Evolutionary conservation across 352 stramenopile species (phyloP).

Genomic region (Phytopythium delawarense): DNA sequence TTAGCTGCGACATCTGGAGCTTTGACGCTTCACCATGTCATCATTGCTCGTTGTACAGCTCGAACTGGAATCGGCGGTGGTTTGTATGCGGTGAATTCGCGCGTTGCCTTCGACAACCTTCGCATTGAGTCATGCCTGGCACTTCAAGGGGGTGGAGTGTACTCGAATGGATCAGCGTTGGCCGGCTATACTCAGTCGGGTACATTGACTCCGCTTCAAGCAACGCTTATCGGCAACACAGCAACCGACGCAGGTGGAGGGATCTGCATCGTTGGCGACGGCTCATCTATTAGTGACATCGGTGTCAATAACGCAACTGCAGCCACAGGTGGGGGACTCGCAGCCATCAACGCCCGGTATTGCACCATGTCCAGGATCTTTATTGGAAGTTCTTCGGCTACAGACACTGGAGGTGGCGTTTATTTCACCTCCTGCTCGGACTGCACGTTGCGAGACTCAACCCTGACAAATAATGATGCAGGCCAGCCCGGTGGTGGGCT

Average conservation of each 20-base stretch:
- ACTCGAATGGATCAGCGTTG: constrained; percentile 21
- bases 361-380: constrained; percentile 16
- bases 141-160: constrained; percentile 25
- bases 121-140: constrained; percentile 17
- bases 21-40: constrained; percentile 19
- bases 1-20: constrained; percentile 16
- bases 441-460: constrained; percentile 21
- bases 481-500: constrained; percentile 24
- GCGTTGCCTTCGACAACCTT: constrained; percentile 16
- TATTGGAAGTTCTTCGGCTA: constrained; percentile 18
- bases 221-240: constrained; percentile 5
- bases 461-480: constrained; percentile 20
- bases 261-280: constrained; percentile 24
- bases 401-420: constrained; percentile 20
- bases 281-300: constrained; percentile 13
- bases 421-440: constrained; percentile 19
- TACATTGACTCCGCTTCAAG: background rate
- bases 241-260: constrained; percentile 24
- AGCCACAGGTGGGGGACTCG: constrained; percentile 26
- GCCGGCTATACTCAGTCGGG: background rate
- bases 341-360: constrained; percentile 6
- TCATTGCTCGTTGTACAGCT: constrained; percentile 15
- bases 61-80: constrained; percentile 22
- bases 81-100: constrained; percentile 14
- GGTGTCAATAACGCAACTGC: constrained; percentile 12